phyloP scores from a whole-genome alignment of 768 basidiomycete genomes.

The Auriscalpium orientale region DNA sequence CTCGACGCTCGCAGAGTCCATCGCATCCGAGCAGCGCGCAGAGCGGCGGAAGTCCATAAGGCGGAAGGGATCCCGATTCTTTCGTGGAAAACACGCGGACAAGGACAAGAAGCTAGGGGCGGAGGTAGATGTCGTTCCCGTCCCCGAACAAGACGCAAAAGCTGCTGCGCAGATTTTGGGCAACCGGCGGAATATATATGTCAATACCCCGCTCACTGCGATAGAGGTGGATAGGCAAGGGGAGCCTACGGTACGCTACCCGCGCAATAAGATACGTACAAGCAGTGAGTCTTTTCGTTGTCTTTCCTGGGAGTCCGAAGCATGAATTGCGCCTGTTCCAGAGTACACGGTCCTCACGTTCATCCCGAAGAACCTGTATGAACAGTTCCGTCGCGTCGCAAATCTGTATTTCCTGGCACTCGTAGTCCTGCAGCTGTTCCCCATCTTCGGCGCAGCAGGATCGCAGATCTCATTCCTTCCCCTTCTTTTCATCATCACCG shows the following conservation, averaged over 20 bases:
- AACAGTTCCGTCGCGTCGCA: conserved; percentile 88
- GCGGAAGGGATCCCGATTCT: conserved; percentile 44
- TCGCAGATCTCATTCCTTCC: conserved; percentile 80
- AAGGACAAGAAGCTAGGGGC: conserved; percentile 39
- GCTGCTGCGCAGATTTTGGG: conserved; percentile 39
- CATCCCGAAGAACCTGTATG: conserved; percentile 87
- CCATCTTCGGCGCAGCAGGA: conserved; percentile 83
- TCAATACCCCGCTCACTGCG: conserved; percentile 63
- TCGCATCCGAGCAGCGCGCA: conserved; percentile 67
- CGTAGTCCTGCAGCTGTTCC: conserved; percentile 84
- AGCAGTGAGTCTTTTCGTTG: conserved; percentile 55
- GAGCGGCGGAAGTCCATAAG: conserved; percentile 44
- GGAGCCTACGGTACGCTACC: conserved; percentile 75
- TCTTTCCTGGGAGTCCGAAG: neutral
- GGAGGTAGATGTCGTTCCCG: conserved; percentile 24
- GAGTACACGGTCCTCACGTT: conserved; percentile 91
- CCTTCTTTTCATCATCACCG: conserved; percentile 74
- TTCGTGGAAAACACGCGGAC: conserved; percentile 40
- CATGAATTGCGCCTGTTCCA: conserved; percentile 21
- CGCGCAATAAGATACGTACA: conserved; percentile 89
- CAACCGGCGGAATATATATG: conserved; percentile 65
- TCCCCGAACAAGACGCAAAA: conserved; percentile 7
- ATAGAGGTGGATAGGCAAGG: conserved; percentile 61
- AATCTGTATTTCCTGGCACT: conserved; percentile 87
- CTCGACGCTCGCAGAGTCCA: conserved; percentile 82